phyloP scores from a whole-genome alignment of 495 filamentous ascomycete species.

The Lasiosphaeriaceae sp. region DNA sequence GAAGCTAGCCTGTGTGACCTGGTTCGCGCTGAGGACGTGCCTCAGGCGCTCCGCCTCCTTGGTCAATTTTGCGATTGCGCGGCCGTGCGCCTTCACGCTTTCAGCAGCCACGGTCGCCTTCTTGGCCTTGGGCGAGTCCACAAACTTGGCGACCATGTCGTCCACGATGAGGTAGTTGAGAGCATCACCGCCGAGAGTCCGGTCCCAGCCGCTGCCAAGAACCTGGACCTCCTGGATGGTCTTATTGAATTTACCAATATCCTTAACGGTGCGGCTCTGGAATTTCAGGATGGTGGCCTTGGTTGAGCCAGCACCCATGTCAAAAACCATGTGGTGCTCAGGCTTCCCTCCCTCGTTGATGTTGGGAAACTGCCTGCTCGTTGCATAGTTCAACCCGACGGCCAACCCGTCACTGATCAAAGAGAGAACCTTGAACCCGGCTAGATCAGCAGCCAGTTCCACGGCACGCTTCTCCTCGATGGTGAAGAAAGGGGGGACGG shows the following conservation, averaged over 20 bases:
- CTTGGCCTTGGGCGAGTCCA: slow-evolving; percentile 66
- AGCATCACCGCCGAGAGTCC: slow-evolving; percentile 81
- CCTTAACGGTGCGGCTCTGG: slow-evolving; percentile 84
- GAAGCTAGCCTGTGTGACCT: slow-evolving; percentile 72
- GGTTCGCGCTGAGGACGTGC: slow-evolving; percentile 91
- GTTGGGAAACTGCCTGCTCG: slow-evolving; percentile 79
- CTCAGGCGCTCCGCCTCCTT: slow-evolving; percentile 86
- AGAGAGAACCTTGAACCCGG: slow-evolving; percentile 78
- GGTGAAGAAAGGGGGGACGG: slow-evolving; percentile 87
- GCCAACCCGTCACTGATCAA: slow-evolving; percentile 88
- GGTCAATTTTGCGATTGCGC: slow-evolving; percentile 80
- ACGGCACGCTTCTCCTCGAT: slow-evolving; percentile 83
- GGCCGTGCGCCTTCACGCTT: slow-evolving; percentile 67
- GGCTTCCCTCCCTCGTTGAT: slow-evolving; percentile 81
- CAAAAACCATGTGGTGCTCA: slow-evolving; percentile 89
- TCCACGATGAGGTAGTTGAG: slow-evolving; percentile 84
- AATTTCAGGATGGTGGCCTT: slow-evolving; percentile 91
- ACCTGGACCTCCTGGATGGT: slow-evolving; percentile 90
- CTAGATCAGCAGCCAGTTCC: slow-evolving; percentile 75
- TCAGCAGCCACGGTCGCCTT: slow-evolving; percentile 56
- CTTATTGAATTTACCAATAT: slow-evolving; percentile 92
- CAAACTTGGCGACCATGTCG: slow-evolving; percentile 79
- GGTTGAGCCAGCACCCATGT: slow-evolving; percentile 97
- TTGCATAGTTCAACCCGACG: slow-evolving; percentile 93
- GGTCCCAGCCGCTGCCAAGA: slow-evolving; percentile 83